Evolutionary conservation across 306 rosid species (phyloP).

Genomic region (Fagus crenata): DNA sequence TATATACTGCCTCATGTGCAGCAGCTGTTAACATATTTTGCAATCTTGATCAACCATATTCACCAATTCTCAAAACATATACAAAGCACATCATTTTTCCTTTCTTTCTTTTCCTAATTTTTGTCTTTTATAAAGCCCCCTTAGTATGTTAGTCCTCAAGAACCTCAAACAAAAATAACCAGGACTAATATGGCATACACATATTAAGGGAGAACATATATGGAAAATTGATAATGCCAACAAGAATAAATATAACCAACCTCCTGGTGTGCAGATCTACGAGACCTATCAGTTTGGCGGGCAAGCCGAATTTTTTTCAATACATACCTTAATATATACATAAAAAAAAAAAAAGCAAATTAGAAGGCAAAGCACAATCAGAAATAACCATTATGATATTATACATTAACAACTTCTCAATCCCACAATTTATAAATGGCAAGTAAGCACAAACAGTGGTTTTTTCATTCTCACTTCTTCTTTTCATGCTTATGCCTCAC

Average conservation of each 20-base stretch:
- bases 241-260: conserved; percentile 43
- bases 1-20: background rate
- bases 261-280: conserved; percentile 98
- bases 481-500: conserved; percentile 96
- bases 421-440: background rate
- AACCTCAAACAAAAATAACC: conserved; percentile 1
- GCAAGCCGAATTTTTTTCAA: conserved; percentile 97
- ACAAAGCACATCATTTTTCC: background rate
- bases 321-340: conserved; percentile 62
- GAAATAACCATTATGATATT: background rate
- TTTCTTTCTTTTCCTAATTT: background rate
- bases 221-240: conserved; percentile 17
- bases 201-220: background rate
- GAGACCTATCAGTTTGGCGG: conserved; percentile 89
- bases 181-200: conserved; percentile 11
- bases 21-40: conserved; percentile 1
- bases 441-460: background rate
- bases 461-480: conserved; percentile 72
- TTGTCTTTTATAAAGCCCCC: conserved; percentile 11
- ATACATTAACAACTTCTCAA: conserved; percentile 12
- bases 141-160: background rate
- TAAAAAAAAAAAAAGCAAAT: background rate
- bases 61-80: background rate
- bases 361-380: conserved; percentile 13
- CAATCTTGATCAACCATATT: background rate